These are phyloP conservation scores for Rhizopus delemar DNA, from an alignment of 371 early-diverging fungal genomes.

Conservation along the genomic window DNA sequence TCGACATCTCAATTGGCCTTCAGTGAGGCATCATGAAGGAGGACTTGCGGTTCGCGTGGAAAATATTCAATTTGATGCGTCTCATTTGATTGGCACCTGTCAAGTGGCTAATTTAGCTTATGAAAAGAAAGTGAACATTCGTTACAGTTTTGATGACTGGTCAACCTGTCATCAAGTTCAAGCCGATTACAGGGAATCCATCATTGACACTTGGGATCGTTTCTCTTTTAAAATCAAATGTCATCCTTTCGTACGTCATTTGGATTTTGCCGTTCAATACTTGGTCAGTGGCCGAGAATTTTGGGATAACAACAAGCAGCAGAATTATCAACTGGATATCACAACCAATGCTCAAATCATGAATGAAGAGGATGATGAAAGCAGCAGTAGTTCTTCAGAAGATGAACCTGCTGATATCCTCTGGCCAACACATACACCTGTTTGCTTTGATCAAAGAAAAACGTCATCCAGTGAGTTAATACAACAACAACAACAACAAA, in stretches of 20 bases:
- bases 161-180: constrained; percentile 55
- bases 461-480: neutral
- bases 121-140: constrained; percentile 70
- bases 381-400: constrained; percentile 7
- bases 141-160: constrained; percentile 76
- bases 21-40: neutral
- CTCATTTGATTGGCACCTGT: constrained; percentile 53
- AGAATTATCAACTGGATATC: constrained; percentile 55
- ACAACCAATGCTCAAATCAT: constrained; percentile 12
- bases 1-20: constrained; percentile 34
- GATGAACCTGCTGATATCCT: constrained; percentile 12
- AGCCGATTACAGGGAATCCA: constrained; percentile 56
- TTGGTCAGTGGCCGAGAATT: constrained; percentile 61
- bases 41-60: constrained; percentile 29
- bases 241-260: constrained; percentile 6
- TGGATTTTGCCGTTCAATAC: constrained; percentile 40
- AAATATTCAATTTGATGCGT: constrained; percentile 26
- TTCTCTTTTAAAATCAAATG: constrained; percentile 31
- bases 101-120: constrained; percentile 79
- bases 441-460: neutral
- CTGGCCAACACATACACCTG: neutral
- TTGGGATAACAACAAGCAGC: constrained; percentile 84
- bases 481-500: neutral
- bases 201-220: constrained; percentile 39
- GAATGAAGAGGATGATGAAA: neutral